A percentile compares a stretch with the other conserved stretches of the same genome.
Evolutionary conservation across 164 flowering plant species (phyloP).

Genomic region (Vitis labrusca): DNA sequence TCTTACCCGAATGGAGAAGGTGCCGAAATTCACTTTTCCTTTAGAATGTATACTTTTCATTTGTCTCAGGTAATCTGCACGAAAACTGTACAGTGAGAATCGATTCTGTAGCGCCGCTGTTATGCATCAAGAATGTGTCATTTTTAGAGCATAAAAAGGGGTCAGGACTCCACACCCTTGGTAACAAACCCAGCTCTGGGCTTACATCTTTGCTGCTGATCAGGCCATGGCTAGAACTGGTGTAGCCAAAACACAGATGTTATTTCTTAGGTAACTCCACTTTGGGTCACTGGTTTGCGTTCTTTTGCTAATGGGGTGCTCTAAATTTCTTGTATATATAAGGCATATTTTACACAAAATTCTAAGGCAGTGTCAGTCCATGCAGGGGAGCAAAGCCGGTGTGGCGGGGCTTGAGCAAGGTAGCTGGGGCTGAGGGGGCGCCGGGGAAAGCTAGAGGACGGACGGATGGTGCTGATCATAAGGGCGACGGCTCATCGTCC

Average conservation of each 20-base stretch:
- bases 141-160: no score
- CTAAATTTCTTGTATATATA: background rate
- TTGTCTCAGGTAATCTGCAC: no score
- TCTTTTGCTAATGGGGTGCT: background rate
- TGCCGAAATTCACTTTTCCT: no score
- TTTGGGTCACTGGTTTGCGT: no score
- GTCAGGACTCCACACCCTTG: no score
- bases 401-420: background rate
- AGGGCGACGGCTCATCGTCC: background rate
- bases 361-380: background rate
- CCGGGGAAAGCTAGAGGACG: background rate
- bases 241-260: conserved; percentile 5
- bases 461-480: background rate
- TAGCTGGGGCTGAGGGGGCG: background rate
- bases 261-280: conserved; percentile 6
- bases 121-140: no score
- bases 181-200: no score
- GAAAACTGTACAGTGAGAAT: no score
- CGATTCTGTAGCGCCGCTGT: no score
- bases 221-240: conserved; percentile 9
- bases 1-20: no score
- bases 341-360: background rate
- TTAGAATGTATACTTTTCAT: no score
- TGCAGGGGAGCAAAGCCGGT: background rate
- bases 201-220: no score